phyloP scores from a whole-genome alignment of 2,329 filamentous ascomycete species.

The Fusarium domesticum region DNA sequence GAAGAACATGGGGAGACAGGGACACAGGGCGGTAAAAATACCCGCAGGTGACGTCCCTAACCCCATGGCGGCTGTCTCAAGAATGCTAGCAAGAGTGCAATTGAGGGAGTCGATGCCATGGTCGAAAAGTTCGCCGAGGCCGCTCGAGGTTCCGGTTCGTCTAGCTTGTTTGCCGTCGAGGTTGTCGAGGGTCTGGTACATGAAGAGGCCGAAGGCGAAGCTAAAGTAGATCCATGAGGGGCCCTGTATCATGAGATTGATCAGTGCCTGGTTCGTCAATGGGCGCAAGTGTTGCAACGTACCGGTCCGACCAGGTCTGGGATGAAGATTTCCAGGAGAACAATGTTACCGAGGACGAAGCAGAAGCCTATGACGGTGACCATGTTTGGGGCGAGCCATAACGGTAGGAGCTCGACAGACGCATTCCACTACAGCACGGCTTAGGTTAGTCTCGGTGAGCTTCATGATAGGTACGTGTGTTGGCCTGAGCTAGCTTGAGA shows the following conservation, averaged over 20 bases:
- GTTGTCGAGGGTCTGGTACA: constrained; percentile 99
- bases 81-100: constrained; percentile 86
- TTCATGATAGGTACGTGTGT: constrained; percentile 2
- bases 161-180: constrained; percentile 97
- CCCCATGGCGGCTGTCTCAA: constrained; percentile 91
- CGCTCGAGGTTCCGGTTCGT: constrained; percentile 90
- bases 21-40: constrained; percentile 86
- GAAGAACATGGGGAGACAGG: constrained; percentile 97
- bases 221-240: constrained; percentile 93
- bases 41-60: constrained; percentile 80
- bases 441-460: constrained; percentile 20
- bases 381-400: constrained; percentile 98
- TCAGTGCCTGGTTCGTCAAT: constrained; percentile 6
- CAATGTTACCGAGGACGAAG: constrained; percentile 86
- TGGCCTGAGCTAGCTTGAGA: constrained; percentile 2
- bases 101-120: constrained; percentile 98
- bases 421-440: constrained; percentile 77
- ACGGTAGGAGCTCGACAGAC: constrained; percentile 82
- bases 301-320: constrained; percentile 89
- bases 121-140: constrained; percentile 94
- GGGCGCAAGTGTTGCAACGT: constrained; percentile 38
- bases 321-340: constrained; percentile 70
- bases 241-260: constrained; percentile 48
- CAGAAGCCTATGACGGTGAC: constrained; percentile 93
- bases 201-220: constrained; percentile 93